Base-by-base conservation (phyloP, 805 yeast genomes). In the Candida vartiovaarae region DNA sequence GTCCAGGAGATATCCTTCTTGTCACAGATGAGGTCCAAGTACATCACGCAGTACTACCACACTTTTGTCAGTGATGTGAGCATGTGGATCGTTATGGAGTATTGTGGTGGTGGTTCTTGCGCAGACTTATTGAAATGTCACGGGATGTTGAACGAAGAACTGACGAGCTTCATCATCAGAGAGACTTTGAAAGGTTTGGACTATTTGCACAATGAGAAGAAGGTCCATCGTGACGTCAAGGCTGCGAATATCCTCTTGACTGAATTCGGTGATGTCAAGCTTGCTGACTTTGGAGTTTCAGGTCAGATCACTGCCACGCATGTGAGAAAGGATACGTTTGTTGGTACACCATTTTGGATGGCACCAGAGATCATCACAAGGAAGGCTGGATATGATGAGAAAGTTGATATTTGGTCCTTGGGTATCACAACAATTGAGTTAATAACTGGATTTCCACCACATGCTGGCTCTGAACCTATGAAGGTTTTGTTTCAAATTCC, bases 311-410 rank as follows among this genome's bases (percentile, higher is more conserved):
- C 70, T 37, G 59, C 96, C 2, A 81, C 80, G 41, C 71, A 76
- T 52, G 64, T 77, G 45, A 70, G 78, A 47, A 75, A 82, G 50
- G 72, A 76, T 43, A 86, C 96, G 0, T 82, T 90, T 70, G 96
- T 89, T 41, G 98, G 98, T 1, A 89, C 97, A 0, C 96, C 97
- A 10, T 87, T 78, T 63, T 90, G 97, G 97, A 90, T 91, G 98
- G 99, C 99, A 0, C 99, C 99, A 0, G 99, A 93, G 61, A 84
- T 91, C n/a, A 84, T 93, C 36, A 61, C 70, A 5, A 60, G 74
- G 45, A 57, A 62, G 38, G 61, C 65, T 8, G 95, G 93, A 1
- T 89, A 93, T 61, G 75, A 85, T 57, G 84, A 82, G 49, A 85
- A 84, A 56, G 95, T 89, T 1, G 99, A 93, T 59, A 85, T 93